A percentile compares a stretch with the other conserved stretches of the same genome.
Conservation (phyloP, 2,329 filamentous ascomycete genomes). For the Verticillium albo-atrum region DNA sequence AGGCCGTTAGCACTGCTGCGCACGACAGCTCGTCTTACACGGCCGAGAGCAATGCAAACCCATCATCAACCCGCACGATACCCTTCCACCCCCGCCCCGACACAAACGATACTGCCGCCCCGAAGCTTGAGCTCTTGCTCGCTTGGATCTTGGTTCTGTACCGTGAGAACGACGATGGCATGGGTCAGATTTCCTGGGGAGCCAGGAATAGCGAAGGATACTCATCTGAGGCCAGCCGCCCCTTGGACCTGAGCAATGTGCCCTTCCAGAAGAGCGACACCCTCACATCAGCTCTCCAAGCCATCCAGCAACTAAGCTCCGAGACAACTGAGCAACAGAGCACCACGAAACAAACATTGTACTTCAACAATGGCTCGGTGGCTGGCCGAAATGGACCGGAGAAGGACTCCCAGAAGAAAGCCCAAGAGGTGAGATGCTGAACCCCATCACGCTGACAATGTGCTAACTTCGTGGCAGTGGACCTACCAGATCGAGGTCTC, state of each 20-base stretch:
- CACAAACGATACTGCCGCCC: not conserved
- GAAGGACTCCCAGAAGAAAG: not conserved
- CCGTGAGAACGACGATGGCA: conserved; percentile 14
- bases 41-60: conserved; percentile 3
- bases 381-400: not conserved
- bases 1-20: conserved; percentile 7
- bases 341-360: conserved; percentile 4
- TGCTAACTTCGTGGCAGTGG: conserved; percentile 9
- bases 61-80: conserved; percentile 11
- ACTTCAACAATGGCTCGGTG: conserved; percentile 8
- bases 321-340: not conserved
- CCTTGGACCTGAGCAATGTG: conserved; percentile 7
- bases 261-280: conserved; percentile 12
- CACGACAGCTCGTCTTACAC: conserved; percentile 1
- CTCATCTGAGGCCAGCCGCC: conserved; percentile 1
- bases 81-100: not conserved
- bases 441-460: not conserved
- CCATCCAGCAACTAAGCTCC: conserved; percentile 5
- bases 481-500: conserved; percentile 15
- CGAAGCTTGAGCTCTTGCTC: conserved; percentile 13
- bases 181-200: conserved; percentile 12
- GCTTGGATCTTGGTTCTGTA: conserved; percentile 17
- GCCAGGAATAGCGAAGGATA: conserved; percentile 2
- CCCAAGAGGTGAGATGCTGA: not conserved
- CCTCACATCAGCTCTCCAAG: conserved; percentile 6